phyloP scores from a whole-genome alignment of 805 yeast genomes.

The Zygosaccharomyces gambellarensis region DNA sequence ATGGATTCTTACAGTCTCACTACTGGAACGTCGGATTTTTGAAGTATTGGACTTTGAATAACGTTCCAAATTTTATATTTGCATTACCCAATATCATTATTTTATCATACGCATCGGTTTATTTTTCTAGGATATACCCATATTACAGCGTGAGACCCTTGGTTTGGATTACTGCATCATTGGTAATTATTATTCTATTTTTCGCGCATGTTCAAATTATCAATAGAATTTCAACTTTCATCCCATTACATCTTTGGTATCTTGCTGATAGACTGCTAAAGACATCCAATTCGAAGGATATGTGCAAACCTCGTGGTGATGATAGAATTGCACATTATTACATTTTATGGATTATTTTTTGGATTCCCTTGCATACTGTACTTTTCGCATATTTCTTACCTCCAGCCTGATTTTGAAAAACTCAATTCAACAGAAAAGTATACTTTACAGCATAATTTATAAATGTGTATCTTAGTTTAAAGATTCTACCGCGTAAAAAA shows the following conservation, averaged over 20 bases:
- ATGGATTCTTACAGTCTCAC: constrained; percentile 63
- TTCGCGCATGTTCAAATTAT: constrained; percentile 84
- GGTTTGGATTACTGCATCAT: constrained; percentile 39
- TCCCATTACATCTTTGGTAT: constrained; percentile 76
- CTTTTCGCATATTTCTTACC: constrained; percentile 82
- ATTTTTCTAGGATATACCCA: constrained; percentile 37
- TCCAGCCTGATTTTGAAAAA: constrained; percentile 60
- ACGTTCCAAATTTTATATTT: constrained; percentile 76
- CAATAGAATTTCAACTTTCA: constrained; percentile 69
- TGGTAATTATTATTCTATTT: constrained; percentile 48
- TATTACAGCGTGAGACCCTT: constrained; percentile 38
- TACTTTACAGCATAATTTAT: background rate
- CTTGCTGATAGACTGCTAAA: constrained; percentile 40
- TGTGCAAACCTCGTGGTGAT: constrained; percentile 14
- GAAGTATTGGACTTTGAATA: constrained; percentile 74
- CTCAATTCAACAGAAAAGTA: background rate
- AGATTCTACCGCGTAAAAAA: background rate
- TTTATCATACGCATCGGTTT: constrained; percentile 39
- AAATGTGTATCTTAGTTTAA: constrained; percentile 1
- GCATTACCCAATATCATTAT: constrained; percentile 62
- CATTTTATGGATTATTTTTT: constrained; percentile 48
- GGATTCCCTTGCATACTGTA: constrained; percentile 66
- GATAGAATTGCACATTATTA: constrained; percentile 35
- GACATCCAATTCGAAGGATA: constrained; percentile 14
- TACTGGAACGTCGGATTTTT: constrained; percentile 88